These are phyloP conservation scores for Pleurotus tuber-regium DNA, from an alignment of 768 basidiomycete species.

Conservation along the genomic window DNA sequence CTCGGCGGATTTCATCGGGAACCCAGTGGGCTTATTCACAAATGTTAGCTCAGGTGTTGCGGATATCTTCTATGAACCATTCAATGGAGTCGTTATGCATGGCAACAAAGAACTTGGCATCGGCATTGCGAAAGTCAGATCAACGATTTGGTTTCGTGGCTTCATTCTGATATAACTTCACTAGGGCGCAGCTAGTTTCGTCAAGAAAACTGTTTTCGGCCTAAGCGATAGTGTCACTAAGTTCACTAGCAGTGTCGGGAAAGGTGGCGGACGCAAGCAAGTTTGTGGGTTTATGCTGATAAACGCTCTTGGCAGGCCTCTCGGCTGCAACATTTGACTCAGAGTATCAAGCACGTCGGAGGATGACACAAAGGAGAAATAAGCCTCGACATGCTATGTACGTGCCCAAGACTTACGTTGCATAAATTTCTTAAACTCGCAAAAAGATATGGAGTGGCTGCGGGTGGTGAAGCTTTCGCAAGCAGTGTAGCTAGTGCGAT, in stretches of 20 bases:
- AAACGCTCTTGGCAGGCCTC: constrained; percentile 61
- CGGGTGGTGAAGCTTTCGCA: constrained; percentile 92
- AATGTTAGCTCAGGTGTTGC: constrained; percentile 98
- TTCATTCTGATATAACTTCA: background rate
- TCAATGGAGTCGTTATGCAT: constrained; percentile 94
- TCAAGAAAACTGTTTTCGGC: constrained; percentile 98
- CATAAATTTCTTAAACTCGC: background rate
- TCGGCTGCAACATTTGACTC: constrained; percentile 97
- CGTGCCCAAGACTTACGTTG: constrained; percentile 20
- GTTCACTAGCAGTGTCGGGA: constrained; percentile 95
- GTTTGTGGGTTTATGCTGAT: background rate
- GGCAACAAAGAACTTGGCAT: constrained; percentile 93
- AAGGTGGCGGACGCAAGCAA: constrained; percentile 50
- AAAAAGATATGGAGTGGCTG: constrained; percentile 87
- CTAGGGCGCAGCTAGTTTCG: constrained; percentile 96
- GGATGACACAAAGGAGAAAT: constrained; percentile 89
- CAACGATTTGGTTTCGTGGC: background rate
- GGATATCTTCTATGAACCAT: constrained; percentile 98
- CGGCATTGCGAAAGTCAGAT: constrained; percentile 83
- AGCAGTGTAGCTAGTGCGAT: constrained; percentile 93
- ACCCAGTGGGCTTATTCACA: constrained; percentile 95
- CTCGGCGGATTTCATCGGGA: constrained; percentile 96
- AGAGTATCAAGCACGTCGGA: constrained; percentile 88
- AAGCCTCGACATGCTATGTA: constrained; percentile 95
- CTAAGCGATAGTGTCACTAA: constrained; percentile 96